phyloP scores from a whole-genome alignment of 805 yeast species.

The Grigorovia jiainica region DNA sequence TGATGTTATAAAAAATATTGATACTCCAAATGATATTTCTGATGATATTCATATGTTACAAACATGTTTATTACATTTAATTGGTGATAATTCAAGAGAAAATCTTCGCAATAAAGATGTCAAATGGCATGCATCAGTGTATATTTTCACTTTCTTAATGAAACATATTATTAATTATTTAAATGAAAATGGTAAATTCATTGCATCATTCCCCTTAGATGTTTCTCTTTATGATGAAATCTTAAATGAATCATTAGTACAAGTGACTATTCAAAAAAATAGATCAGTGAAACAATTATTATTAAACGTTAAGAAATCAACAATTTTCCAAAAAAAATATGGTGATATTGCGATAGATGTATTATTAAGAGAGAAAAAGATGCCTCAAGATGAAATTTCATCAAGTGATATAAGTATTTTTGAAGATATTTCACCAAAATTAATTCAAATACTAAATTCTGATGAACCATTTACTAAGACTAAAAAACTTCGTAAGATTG shows the following conservation, averaged over 20 bases:
- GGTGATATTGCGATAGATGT: background rate
- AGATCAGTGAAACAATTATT: constrained; percentile 9
- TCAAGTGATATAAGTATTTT: constrained; percentile 5
- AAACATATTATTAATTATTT: constrained; percentile 6
- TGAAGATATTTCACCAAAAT: constrained; percentile 5
- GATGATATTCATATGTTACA: constrained; percentile 9
- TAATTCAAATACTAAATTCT: constrained; percentile 6
- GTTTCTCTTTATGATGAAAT: constrained; percentile 6
- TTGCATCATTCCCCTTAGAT: background rate
- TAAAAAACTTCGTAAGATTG: background rate
- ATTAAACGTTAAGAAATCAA: constrained; percentile 1
- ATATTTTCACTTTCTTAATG: constrained; percentile 18
- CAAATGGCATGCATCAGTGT: constrained; percentile 20
- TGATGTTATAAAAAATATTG: constrained; percentile 13
- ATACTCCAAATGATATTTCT: constrained; percentile 9
- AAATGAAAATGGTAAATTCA: background rate
- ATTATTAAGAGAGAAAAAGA: background rate
- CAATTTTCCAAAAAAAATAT: background rate
- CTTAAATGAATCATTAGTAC: constrained; percentile 7
- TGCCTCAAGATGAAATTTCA: background rate
- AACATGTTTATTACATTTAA: constrained; percentile 10
- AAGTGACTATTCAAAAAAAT: constrained; percentile 10
- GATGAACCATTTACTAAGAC: constrained; percentile 3
- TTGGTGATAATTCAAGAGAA: constrained; percentile 15
- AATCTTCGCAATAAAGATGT: constrained; percentile 13